These are phyloP conservation scores for Chrysoporthe cubensis DNA, from an alignment of 2,329 filamentous ascomycete genomes.

Conservation along the genomic window DNA sequence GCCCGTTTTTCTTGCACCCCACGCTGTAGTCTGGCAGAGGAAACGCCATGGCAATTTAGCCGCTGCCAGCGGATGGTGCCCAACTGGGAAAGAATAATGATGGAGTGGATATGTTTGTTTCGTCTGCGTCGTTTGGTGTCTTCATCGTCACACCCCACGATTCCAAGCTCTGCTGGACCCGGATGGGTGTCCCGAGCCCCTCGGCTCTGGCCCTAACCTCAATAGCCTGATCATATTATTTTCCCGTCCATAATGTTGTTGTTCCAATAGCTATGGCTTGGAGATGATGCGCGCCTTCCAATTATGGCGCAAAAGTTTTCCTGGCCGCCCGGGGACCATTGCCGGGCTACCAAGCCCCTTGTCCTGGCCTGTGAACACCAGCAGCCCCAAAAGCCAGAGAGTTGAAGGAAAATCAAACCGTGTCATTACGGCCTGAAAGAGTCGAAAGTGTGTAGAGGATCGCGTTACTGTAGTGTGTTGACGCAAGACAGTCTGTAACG, in stretches of 20 bases:
- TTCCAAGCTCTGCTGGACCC: background rate
- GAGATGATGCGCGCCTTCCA: background rate
- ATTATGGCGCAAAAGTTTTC: background rate
- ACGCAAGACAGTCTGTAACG: background rate
- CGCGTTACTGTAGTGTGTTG: background rate
- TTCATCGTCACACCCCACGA: background rate
- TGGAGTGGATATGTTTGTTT: constrained; percentile 1
- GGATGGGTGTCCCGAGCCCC: background rate
- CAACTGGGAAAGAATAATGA: background rate
- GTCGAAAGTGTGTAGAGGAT: background rate
- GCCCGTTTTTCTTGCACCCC: constrained; percentile 16
- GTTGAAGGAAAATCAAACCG: background rate
- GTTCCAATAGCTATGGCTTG: background rate
- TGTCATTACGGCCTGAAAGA: background rate
- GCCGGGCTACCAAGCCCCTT: constrained; percentile 1
- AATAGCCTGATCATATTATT: background rate
- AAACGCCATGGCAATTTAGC: background rate
- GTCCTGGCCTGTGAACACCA: background rate
- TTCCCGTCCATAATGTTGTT: background rate
- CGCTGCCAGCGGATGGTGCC: constrained; percentile 3
- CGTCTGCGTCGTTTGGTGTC: constrained; percentile 1
- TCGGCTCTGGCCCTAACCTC: background rate
- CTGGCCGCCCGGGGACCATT: background rate
- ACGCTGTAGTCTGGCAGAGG: background rate
- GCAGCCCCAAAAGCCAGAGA: background rate